phyloP scores from a whole-genome alignment of 192 early-diverging fungal genomes.

The Coemansia sp. region DNA sequence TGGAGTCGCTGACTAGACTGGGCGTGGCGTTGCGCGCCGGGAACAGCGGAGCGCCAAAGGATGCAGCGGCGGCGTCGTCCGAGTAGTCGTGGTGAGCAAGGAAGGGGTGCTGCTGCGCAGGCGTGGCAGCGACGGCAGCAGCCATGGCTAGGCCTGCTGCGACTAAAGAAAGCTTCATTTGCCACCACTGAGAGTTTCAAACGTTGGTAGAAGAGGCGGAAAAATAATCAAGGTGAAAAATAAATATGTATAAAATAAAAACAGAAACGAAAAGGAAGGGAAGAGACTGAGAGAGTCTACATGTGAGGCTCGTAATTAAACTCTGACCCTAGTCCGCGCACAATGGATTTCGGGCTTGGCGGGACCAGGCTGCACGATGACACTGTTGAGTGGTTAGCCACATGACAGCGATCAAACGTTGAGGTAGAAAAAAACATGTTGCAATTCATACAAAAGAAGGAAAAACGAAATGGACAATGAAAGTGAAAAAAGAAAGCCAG shows the following conservation, averaged over 20 bases:
- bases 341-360: constrained; percentile 1
- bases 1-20: constrained; percentile 24
- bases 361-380: background rate
- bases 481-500: background rate
- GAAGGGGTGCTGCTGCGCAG: constrained; percentile 37
- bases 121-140: constrained; percentile 16
- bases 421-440: background rate
- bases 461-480: background rate
- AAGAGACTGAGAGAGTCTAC: background rate
- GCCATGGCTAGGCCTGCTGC: constrained; percentile 28
- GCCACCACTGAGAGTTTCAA: constrained; percentile 17
- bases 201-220: background rate
- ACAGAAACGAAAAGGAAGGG: background rate
- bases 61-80: background rate
- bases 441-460: background rate
- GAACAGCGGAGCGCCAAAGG: background rate
- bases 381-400: no score
- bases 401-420: background rate
- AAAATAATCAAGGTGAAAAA: background rate
- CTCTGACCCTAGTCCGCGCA: background rate
- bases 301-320: background rate
- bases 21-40: constrained; percentile 24
- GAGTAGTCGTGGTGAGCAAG: constrained; percentile 18
- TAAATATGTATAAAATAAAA: background rate
- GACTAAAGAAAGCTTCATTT: constrained; percentile 10